Evolutionary conservation across 129 eudicot genomes (phyloP).

Genomic region (Daucus carota): DNA sequence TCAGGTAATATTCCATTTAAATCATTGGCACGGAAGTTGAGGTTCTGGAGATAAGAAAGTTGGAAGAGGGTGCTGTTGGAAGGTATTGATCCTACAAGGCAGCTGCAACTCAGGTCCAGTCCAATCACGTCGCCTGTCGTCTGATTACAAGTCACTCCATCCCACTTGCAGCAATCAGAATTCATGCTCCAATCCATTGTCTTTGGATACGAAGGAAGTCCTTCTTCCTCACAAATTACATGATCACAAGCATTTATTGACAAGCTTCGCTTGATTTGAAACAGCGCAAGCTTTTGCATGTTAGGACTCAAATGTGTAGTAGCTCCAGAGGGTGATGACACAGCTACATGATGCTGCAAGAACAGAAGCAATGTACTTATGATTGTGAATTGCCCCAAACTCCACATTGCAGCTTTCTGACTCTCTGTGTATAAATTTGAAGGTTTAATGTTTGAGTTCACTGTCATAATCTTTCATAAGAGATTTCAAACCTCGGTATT

Average conservation of each 20-base stretch:
- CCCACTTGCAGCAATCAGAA: constrained; percentile 3
- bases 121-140: background rate
- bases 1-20: constrained; percentile 25
- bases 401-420: background rate
- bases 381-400: background rate
- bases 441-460: too few species aligned
- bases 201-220: background rate
- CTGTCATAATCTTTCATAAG: too few species aligned
- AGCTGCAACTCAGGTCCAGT: background rate
- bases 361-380: background rate
- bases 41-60: background rate
- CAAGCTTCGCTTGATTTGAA: background rate
- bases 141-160: background rate
- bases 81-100: background rate
- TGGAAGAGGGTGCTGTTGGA: background rate
- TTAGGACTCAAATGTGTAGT: constrained; percentile 7
- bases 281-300: background rate
- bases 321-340: background rate
- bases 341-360: background rate
- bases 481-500: too few species aligned
- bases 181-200: background rate
- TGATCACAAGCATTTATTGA: background rate
- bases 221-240: too few species aligned
- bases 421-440: too few species aligned
- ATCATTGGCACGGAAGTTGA: background rate